A percentile compares a stretch with the other conserved stretches of the same genome.
Conservation (phyloP, 441 rosid genomes). For the Adansonia rubrostipa region DNA sequence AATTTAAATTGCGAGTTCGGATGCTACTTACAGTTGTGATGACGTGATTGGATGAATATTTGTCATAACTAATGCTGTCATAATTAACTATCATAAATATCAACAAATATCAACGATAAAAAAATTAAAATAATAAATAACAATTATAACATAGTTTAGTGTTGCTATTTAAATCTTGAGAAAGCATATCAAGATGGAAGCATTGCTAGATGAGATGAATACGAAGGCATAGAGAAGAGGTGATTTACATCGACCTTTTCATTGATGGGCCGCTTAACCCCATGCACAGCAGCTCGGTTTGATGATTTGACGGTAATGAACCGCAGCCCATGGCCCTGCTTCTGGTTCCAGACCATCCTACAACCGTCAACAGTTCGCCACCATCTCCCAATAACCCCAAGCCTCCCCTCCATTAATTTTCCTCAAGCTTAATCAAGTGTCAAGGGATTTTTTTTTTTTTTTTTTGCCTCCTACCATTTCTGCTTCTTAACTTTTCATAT, state of each 20-base stretch:
- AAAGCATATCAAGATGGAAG: neutral
- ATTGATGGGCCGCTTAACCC: constrained; percentile 30
- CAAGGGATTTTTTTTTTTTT: no score
- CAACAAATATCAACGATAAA: no score
- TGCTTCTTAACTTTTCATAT: neutral
- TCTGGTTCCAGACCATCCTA: neutral
- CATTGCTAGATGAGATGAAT: neutral
- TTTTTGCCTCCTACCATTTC: neutral
- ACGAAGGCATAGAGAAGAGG: neutral
- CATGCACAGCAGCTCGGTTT: constrained; percentile 43
- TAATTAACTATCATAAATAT: no score
- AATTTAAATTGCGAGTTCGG: no score
- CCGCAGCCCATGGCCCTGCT: constrained; percentile 1
- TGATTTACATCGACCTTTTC: constrained; percentile 16
- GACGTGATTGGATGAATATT: no score
- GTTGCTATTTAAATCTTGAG: no score
- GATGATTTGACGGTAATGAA: constrained; percentile 31
- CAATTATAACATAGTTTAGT: no score
- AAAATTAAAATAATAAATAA: no score
- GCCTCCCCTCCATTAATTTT: constrained; percentile 1
- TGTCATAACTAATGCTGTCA: no score
- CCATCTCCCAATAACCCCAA: neutral
- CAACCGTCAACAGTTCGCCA: neutral
- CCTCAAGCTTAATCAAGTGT: neutral
- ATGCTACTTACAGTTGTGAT: no score